These are phyloP conservation scores for Teratosphaeria pseudoeucalypti DNA, from an alignment of 2,329 filamentous ascomycete genomes.

Conservation along the genomic window DNA sequence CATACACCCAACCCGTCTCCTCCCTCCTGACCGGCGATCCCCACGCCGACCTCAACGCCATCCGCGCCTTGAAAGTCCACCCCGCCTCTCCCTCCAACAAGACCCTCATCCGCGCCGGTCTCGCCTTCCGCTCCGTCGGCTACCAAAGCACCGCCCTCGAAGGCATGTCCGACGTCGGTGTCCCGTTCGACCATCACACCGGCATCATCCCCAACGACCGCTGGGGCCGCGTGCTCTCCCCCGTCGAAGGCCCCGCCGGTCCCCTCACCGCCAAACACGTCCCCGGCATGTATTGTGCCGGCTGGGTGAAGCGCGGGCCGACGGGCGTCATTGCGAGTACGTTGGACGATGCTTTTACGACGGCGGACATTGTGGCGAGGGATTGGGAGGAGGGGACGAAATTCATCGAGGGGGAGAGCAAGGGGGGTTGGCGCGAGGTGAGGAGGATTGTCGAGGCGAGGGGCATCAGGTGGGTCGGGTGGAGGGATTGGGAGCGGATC, in stretches of 20 bases:
- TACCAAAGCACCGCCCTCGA: constrained; percentile 74
- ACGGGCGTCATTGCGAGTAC: constrained; percentile 94
- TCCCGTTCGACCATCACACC: constrained; percentile 63
- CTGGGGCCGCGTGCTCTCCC: constrained; percentile 56
- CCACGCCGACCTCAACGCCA: constrained; percentile 17
- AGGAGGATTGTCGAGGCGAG: constrained; percentile 46
- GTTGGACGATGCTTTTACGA: constrained; percentile 88
- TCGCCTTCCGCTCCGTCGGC: constrained; percentile 89
- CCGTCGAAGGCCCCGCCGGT: constrained; percentile 29
- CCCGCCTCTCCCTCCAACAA: constrained; percentile 22
- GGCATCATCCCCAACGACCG: constrained; percentile 79
- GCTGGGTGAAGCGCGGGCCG: constrained; percentile 92
- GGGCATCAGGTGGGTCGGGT: constrained; percentile 57
- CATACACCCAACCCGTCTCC: constrained; percentile 17
- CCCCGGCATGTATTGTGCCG: constrained; percentile 78
- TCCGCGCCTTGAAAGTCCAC: constrained; percentile 18
- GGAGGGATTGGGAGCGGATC: constrained; percentile 80
- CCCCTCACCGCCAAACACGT: constrained; percentile 40
- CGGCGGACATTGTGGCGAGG: constrained; percentile 69
- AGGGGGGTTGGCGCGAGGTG: constrained; percentile 67
- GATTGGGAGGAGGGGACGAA: constrained; percentile 53
- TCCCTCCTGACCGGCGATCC: constrained; percentile 17
- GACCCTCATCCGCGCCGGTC: constrained; percentile 46
- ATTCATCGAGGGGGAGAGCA: constrained; percentile 31
- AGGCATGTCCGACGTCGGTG: constrained; percentile 61